Conservation (phyloP, 1,139 yeast genomes). For the Hemisphaericaspora xylanilytica region DNA sequence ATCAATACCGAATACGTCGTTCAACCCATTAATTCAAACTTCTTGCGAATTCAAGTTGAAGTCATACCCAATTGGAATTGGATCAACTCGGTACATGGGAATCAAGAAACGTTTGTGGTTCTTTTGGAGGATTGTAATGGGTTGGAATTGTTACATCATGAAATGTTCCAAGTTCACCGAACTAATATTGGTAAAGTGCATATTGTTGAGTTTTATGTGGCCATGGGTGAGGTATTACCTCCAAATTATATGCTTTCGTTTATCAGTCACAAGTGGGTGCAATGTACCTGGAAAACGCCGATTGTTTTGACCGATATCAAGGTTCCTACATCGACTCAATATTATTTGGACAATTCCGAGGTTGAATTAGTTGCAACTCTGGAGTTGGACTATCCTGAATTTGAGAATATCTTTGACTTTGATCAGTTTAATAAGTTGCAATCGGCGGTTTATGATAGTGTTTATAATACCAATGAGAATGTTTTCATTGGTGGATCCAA, state of each 20-base stretch:
- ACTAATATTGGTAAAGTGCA: constrained; percentile 53
- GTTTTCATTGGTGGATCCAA: constrained; percentile 69
- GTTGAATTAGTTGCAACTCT: constrained; percentile 45
- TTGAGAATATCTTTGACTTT: constrained; percentile 44
- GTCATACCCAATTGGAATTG: constrained; percentile 74
- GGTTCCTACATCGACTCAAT: constrained; percentile 68
- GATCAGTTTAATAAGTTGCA: constrained; percentile 66
- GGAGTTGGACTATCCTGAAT: constrained; percentile 49
- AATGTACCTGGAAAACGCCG: constrained; percentile 65
- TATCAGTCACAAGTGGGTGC: constrained; percentile 83
- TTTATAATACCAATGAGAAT: constrained; percentile 59
- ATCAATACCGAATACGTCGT: constrained; percentile 55
- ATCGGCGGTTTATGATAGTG: constrained; percentile 61
- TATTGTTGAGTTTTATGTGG: constrained; percentile 63
- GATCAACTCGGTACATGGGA: constrained; percentile 64
- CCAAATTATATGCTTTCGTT: constrained; percentile 75
- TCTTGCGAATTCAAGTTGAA: constrained; percentile 65
- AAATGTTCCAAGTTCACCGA: constrained; percentile 51
- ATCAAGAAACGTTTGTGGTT: constrained; percentile 62
- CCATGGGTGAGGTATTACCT: constrained; percentile 57
- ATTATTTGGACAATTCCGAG: constrained; percentile 44
- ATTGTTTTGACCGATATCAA: constrained; percentile 53
- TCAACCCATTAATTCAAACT: constrained; percentile 74
- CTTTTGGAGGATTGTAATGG: constrained; percentile 86
- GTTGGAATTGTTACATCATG: constrained; percentile 61